These are phyloP conservation scores for Vitis amurensis DNA, from an alignment of 164 flowering plant species.

Conservation along the genomic window DNA sequence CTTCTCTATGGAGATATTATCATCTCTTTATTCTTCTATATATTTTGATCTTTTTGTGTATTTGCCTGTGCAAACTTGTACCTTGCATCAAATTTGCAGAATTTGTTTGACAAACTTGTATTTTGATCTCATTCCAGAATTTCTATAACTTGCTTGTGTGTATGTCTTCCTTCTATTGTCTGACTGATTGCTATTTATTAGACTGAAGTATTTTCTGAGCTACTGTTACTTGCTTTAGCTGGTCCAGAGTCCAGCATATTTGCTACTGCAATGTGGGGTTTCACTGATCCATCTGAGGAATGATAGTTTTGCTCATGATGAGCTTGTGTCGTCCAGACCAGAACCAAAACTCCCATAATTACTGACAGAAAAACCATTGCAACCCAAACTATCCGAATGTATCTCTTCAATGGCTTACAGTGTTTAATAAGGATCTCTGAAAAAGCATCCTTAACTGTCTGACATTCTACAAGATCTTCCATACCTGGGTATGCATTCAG, in stretches of 20 bases:
- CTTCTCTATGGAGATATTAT: too few relatives aligned
- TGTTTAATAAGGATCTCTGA: conserved; percentile 54
- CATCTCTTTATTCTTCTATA: too few relatives aligned
- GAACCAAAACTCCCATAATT: conserved; percentile 52
- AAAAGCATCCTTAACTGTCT: conserved; percentile 63
- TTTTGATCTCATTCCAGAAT: too few relatives aligned
- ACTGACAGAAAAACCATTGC: conserved; percentile 44
- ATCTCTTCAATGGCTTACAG: conserved; percentile 71
- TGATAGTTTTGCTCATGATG: conserved; percentile 35
- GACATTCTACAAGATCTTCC: conserved; percentile 71
- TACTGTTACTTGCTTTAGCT: not conserved
- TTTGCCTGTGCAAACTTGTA: too few relatives aligned
- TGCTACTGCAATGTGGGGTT: conserved; percentile 33
- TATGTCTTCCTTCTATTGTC: conserved; percentile 52
- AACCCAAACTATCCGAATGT: conserved; percentile 55
- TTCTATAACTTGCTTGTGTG: conserved; percentile 37
- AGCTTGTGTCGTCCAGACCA: conserved; percentile 45
- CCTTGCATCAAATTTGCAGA: too few relatives aligned
- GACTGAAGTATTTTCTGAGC: not conserved
- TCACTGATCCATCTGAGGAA: conserved; percentile 42
- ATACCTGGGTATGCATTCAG: conserved; percentile 67
- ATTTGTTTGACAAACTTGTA: too few relatives aligned
- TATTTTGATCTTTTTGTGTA: too few relatives aligned
- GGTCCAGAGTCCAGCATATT: conserved; percentile 20
- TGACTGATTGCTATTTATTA: conserved; percentile 17